phyloP scores from a whole-genome alignment of 1,284 basidiomycete species.

The Mycosarcoma mackinlayi region DNA sequence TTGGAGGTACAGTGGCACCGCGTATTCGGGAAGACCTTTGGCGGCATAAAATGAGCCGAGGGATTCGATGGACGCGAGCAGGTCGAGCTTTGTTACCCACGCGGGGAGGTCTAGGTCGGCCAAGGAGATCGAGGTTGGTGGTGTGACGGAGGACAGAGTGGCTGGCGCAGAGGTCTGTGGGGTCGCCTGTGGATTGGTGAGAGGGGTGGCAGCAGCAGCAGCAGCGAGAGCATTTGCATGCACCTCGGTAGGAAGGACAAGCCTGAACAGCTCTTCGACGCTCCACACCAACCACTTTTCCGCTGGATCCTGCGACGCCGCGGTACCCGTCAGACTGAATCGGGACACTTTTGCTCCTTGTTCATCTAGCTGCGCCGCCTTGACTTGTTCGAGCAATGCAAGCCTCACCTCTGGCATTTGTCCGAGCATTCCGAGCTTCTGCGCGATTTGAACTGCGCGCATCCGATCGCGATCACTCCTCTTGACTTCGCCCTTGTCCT shows the following conservation, averaged over 20 bases:
- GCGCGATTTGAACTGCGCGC: slow-evolving; percentile 60
- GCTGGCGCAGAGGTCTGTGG: background rate
- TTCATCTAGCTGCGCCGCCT: slow-evolving; percentile 2
- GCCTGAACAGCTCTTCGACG: slow-evolving; percentile 64
- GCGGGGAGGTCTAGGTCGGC: slow-evolving; percentile 66
- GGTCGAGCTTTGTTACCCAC: slow-evolving; percentile 64
- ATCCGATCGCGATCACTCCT: slow-evolving; percentile 51
- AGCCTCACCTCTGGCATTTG: slow-evolving; percentile 44
- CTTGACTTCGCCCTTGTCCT: slow-evolving; percentile 28
- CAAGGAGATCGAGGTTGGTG: slow-evolving; percentile 45
- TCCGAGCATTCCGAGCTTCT: slow-evolving; percentile 61
- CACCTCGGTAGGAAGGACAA: slow-evolving; percentile 38
- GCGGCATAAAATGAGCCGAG: slow-evolving; percentile 67
- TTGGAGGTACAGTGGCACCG: slow-evolving; percentile 68
- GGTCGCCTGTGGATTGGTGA: background rate
- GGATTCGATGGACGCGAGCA: slow-evolving; percentile 66
- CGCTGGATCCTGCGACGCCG: slow-evolving; percentile 42
- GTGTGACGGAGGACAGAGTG: slow-evolving; percentile 10
- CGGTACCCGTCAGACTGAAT: slow-evolving; percentile 36
- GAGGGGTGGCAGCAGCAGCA: slow-evolving; percentile 10
- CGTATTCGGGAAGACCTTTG: slow-evolving; percentile 62
- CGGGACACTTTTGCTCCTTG: slow-evolving; percentile 14
- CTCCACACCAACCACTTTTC: slow-evolving; percentile 68
- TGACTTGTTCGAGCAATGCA: slow-evolving; percentile 17
- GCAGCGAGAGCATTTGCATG: slow-evolving; percentile 37